These are phyloP conservation scores for Lactarius trivialis DNA, from an alignment of 768 basidiomycete genomes.

Conservation along the genomic window DNA sequence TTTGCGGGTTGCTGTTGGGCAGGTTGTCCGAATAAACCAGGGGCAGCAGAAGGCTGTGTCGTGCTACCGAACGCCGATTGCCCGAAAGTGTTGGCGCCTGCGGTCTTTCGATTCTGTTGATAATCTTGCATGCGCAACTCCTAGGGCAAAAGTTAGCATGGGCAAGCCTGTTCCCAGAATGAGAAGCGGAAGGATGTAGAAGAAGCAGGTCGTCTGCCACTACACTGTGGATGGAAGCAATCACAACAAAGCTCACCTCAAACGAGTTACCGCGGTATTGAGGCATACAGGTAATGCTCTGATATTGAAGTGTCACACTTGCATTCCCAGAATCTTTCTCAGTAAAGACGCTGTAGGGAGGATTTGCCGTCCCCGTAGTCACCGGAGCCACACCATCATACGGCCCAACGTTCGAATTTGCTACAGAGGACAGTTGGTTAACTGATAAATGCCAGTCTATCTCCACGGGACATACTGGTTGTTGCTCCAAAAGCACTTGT, in stretches of 20 bases:
- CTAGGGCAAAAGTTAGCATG: slow-evolving; percentile 23
- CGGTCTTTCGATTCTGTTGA: slow-evolving; percentile 40
- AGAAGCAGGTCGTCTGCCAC: not conserved
- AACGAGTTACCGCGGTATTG: slow-evolving; percentile 71
- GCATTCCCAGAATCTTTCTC: slow-evolving; percentile 61
- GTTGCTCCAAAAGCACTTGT: slow-evolving; percentile 40
- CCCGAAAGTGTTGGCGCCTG: slow-evolving; percentile 30
- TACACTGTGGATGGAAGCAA: slow-evolving; percentile 4
- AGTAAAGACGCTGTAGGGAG: slow-evolving; percentile 47
- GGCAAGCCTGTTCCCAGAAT: not conserved
- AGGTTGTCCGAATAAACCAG: slow-evolving; percentile 29
- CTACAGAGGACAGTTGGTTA: slow-evolving; percentile 23
- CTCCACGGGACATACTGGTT: slow-evolving; percentile 27
- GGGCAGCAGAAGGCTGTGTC: slow-evolving; percentile 24
- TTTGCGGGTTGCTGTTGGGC: slow-evolving; percentile 29
- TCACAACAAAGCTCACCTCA: slow-evolving; percentile 29
- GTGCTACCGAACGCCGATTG: slow-evolving; percentile 31
- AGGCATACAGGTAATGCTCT: slow-evolving; percentile 76
- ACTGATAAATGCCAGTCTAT: not conserved
- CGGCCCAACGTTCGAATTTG: slow-evolving; percentile 28
- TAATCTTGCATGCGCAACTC: slow-evolving; percentile 47
- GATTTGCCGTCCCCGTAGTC: slow-evolving; percentile 63
- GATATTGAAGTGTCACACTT: slow-evolving; percentile 56
- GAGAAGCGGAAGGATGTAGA: no score
- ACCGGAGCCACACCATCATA: slow-evolving; percentile 44